phyloP scores from a whole-genome alignment of 169 alveolate species.

The Eimeria maxima region DNA sequence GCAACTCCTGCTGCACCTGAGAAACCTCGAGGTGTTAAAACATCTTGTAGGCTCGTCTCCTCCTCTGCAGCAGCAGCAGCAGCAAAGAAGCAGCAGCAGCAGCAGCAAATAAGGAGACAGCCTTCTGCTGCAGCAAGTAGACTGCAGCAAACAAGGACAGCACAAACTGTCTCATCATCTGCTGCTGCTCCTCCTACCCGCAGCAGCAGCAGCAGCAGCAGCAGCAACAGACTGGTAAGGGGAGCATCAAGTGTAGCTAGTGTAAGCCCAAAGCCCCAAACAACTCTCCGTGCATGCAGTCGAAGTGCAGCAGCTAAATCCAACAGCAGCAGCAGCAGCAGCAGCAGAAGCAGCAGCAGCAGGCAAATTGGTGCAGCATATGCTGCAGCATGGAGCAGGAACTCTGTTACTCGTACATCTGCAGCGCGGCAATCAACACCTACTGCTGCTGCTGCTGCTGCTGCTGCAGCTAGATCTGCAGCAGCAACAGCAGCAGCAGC shows the following conservation, averaged over 20 bases:
- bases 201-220: neutral
- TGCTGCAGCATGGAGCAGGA: no score
- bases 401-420: no score
- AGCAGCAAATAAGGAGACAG: neutral
- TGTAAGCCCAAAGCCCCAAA: neutral
- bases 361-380: neutral
- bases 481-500: no score
- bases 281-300: no score
- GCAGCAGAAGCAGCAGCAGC: neutral
- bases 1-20: neutral
- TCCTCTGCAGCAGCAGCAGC: no score
- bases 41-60: neutral
- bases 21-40: neutral
- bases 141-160: no score
- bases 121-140: neutral
- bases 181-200: neutral
- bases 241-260: neutral
- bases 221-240: neutral
- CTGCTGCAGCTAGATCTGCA: no score
- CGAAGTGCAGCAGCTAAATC: no score
- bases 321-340: constrained; percentile 5
- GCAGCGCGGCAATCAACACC: no score
- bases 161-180: no score
- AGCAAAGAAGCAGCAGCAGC: neutral
- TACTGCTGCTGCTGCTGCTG: no score